Percentiles rank a stretch among this genome's conserved stretches.
phyloP scores from a whole-genome alignment of 2,329 filamentous ascomycete species.

The Trichophyton verrucosum region DNA sequence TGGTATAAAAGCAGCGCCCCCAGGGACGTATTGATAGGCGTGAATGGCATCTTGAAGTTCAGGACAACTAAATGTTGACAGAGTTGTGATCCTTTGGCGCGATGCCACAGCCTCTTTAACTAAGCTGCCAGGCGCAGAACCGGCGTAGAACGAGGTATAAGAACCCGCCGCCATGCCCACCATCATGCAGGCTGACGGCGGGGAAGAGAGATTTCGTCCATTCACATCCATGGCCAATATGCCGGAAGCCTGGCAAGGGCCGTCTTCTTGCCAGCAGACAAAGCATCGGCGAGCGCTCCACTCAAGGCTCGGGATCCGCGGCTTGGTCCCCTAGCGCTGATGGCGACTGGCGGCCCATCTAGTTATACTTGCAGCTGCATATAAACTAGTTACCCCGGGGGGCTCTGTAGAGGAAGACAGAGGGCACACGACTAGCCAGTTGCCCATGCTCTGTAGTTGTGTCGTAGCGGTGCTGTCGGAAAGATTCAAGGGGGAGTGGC shows the following conservation, averaged over 20 bases:
- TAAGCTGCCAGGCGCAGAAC: neutral
- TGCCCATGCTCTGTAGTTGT: too few species aligned
- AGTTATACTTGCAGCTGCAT: neutral
- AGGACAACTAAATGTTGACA: neutral
- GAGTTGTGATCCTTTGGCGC: neutral
- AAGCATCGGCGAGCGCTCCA: neutral
- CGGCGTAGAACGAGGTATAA: neutral
- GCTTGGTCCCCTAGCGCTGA: neutral
- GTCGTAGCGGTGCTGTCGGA: neutral
- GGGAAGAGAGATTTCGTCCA: neutral
- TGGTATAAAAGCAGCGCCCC: slow-evolving; percentile 41
- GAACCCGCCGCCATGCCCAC: neutral
- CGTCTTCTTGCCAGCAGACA: neutral
- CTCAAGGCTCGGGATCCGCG: neutral
- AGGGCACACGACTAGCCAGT: neutral
- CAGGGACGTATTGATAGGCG: slow-evolving; percentile 39
- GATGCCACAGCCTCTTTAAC: neutral
- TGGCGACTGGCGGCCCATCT: neutral
- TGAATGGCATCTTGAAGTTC: slow-evolving; percentile 26
- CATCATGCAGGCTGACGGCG: neutral
- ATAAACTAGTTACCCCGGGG: neutral
- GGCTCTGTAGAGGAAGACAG: neutral
- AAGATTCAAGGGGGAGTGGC: neutral
- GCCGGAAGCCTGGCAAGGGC: neutral
- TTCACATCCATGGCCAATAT: neutral